Base-by-base conservation (phyloP, 176 grass and related monocot species). In the Oryza australiensis region DNA sequence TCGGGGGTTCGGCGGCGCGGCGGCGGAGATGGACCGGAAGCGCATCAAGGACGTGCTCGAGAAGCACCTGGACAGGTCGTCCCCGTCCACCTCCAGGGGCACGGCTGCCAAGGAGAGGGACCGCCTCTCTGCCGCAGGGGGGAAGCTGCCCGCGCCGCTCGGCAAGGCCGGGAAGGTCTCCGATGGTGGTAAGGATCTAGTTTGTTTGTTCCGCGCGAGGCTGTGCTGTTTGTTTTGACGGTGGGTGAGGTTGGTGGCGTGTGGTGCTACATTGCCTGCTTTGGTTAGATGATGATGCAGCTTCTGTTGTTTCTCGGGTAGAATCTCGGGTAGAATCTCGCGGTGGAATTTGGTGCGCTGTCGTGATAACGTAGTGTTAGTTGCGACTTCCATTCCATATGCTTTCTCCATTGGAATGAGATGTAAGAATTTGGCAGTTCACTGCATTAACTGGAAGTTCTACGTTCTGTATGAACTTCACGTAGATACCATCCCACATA, bases 31-130 rank as follows among this genome's bases (percentile, higher is more conserved):
- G 76, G 95, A 94, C 78, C 88, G 95, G 80, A 94, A 93, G 84
- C 90, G 92, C 80, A 87, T 94, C 86, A 94, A 91, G 77, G 95
- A 97, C 65, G 90, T 72, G 48, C 81, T 94, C 26, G 95, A 97
- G 64, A 97, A 90, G 64, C 89, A 94, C 43, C 74, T 94, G 43
- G 91, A 97, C 43, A 94, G 89, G 87, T 68, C 90, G 49, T 91
- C 90, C 20, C 94, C 91, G 26, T 92, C 91, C 70, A 92, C 91
- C 13, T 94, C 94, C 7, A 84, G 92, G 83, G 91, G 83, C 2
- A 68, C 30, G 29, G 48, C 26, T 24, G 38, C 43, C 83, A 93
- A 91, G 80, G 94, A 89, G 41, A 89, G 49, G 84, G 91, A 89
- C 46, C 46, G 85, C 30, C 71, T 97, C 9, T 64, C 83, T n/a